Base-by-base conservation (phyloP, 1,139 yeast species). In the Geotrichum siamense region DNA sequence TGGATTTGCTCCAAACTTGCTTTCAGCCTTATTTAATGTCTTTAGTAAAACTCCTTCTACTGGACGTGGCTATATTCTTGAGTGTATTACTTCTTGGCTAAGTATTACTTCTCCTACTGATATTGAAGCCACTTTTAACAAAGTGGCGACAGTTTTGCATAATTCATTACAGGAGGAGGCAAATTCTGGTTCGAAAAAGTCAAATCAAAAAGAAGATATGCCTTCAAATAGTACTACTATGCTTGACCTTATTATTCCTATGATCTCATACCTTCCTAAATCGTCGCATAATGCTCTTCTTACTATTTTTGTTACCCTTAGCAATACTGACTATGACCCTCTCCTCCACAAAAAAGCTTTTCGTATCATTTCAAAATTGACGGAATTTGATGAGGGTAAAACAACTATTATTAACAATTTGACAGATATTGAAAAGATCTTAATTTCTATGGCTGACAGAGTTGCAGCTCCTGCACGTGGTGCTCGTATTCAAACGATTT, bases 281-380 rank as follows among this genome's bases (percentile, higher is more conserved):
- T 62, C 79, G 2, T 75, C 83, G 3, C 83, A 85, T 61, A 73
- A 75, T 57, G 84, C 94, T 0, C 71, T 91, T 42, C 77, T 89
- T 57, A 63, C 85, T 23, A 84, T 91, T 44, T 86, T 91, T 65
- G 76, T 80, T 39, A 69, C 77, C 29, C 79, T 94, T 2, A 79
- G 85, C 30, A 58, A 72, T 13, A 69, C 74, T 25, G 63, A 68
- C 39, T 79, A 83, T 50, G 62, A 57, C 33, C 77, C 86, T 23
- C 74, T 81, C 55, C 69, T 86, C 55, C 98, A 93, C 65, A 89
- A 89, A 66, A 78, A 96, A 67, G 78, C 95, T 1, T 91, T 87
- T 65, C 76, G 96, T 64, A 80, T 89, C 32, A 68, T 91, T 48
- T 65, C 82, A 17, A 79, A 76, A 51, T 65, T 91, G 51, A 69